Conservation (phyloP, 768 basidiomycete genomes). For the Lentinula guzmanii region DNA sequence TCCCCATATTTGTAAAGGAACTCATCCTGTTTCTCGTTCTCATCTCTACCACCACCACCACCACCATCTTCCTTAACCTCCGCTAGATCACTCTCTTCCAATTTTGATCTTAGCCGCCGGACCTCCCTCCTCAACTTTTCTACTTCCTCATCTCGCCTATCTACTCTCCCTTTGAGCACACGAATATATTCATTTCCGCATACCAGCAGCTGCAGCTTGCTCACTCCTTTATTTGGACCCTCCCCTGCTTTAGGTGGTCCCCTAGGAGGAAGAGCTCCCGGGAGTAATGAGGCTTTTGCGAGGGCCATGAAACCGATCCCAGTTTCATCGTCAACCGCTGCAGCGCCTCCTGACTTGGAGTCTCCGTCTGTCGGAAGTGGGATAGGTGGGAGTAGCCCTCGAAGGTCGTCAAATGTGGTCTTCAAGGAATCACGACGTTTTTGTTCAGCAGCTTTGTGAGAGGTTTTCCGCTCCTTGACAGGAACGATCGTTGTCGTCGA, state of each 20-base stretch:
- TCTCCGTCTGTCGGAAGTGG: conserved; percentile 74
- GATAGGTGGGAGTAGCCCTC: conserved; percentile 80
- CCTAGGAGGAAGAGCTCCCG: conserved; percentile 85
- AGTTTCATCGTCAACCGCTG: not conserved
- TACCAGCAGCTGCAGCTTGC: conserved; percentile 86
- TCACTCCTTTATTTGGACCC: conserved; percentile 93
- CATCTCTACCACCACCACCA: conserved; percentile 52
- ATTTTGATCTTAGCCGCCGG: conserved; percentile 41
- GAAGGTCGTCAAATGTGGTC: conserved; percentile 84
- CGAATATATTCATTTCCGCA: conserved; percentile 89
- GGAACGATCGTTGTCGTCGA: conserved; percentile 19
- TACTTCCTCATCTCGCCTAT: conserved; percentile 79
- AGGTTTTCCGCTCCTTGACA: conserved; percentile 59
- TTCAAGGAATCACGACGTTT: conserved; percentile 96
- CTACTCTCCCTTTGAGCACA: conserved; percentile 68
- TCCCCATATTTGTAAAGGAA: conserved; percentile 6
- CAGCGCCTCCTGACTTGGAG: not conserved
- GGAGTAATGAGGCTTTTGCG: conserved; percentile 48
- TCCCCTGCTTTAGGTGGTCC: conserved; percentile 83
- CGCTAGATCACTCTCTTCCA: conserved; percentile 19
- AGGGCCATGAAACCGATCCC: conserved; percentile 3
- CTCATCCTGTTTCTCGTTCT: conserved; percentile 20
- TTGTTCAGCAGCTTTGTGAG: conserved; percentile 96
- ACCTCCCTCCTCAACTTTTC: conserved; percentile 61
- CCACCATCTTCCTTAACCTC: conserved; percentile 21